phyloP scores from a whole-genome alignment of 345 rosid genomes.

The Camelina laxa region DNA sequence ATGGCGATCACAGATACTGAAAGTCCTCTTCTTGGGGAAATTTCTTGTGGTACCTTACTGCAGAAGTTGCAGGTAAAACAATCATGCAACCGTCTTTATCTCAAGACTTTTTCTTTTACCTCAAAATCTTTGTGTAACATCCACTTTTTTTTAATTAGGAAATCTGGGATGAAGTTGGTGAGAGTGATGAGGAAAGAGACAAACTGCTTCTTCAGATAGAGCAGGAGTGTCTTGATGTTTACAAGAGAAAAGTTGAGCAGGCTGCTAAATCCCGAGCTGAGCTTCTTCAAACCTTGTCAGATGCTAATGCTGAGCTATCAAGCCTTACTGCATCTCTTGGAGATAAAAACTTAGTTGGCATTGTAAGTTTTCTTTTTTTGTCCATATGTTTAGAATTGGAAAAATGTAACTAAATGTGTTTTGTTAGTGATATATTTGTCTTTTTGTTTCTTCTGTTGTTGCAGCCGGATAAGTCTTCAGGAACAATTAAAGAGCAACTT shows the following conservation, averaged over 20 bases:
- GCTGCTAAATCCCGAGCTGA: constrained; percentile 87
- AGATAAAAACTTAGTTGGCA: constrained; percentile 68
- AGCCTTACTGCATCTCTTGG: constrained; percentile 84
- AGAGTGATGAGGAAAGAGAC: constrained; percentile 87
- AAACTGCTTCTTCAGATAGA: constrained; percentile 94
- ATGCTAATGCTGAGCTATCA: constrained; percentile 84
- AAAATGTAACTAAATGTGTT: background rate
- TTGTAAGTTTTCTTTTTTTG: constrained; percentile 53
- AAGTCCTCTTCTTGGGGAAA: constrained; percentile 88
- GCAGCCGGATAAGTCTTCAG: constrained; percentile 81
- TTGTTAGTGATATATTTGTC: background rate
- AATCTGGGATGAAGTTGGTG: constrained; percentile 99
- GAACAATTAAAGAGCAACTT: constrained; percentile 97
- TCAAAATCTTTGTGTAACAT: constrained; percentile 5
- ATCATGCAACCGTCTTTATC: background rate
- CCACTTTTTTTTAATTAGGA: constrained; percentile 50
- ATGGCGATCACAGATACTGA: constrained; percentile 76
- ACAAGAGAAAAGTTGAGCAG: constrained; percentile 92
- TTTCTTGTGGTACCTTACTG: constrained; percentile 86
- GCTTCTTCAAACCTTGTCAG: constrained; percentile 86
- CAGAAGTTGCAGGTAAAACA: constrained; percentile 84
- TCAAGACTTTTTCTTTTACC: background rate
- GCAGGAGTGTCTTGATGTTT: constrained; percentile 92
- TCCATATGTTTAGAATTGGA: constrained; percentile 19
- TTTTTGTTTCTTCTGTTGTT: constrained; percentile 25